A percentile compares a stretch with the other conserved stretches of the same genome.
Conservation (phyloP, 306 rosid species). For the Prunus fruticosa region DNA sequence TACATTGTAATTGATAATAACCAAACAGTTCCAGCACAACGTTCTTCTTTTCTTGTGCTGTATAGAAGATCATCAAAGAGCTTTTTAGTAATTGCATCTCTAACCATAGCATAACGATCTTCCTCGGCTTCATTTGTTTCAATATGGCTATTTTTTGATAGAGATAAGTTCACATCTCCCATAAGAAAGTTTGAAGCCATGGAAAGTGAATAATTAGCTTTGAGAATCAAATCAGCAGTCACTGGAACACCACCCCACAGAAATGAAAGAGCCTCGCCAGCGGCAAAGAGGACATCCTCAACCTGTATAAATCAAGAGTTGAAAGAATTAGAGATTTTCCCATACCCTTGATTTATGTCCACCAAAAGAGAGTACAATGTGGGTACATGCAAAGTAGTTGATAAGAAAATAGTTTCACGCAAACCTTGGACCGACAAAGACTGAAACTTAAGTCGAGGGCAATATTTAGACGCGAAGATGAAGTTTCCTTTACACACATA, state of each 20-base stretch:
- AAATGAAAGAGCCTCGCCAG: conserved; percentile 95
- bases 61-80: conserved; percentile 83
- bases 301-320: conserved; percentile 53
- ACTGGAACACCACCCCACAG: conserved; percentile 97
- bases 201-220: conserved; percentile 84
- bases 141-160: conserved; percentile 32
- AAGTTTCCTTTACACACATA: conserved; percentile 74
- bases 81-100: conserved; percentile 75
- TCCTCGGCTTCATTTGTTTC: conserved; percentile 40
- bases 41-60: conserved; percentile 94
- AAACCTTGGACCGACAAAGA: conserved; percentile 81
- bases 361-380: neutral
- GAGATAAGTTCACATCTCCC: conserved; percentile 65
- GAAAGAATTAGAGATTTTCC: conserved; percentile 11
- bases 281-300: conserved; percentile 92
- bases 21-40: conserved; percentile 98
- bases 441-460: conserved; percentile 71
- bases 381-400: neutral
- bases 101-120: conserved; percentile 53
- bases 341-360: neutral
- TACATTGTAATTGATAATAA: conserved; percentile 85
- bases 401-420: conserved; percentile 5
- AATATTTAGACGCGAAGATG: conserved; percentile 60
- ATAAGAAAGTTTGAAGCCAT: conserved; percentile 89
- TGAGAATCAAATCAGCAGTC: conserved; percentile 85